Evolutionary conservation across 2,329 filamentous ascomycete genomes (phyloP), one percentile per base, ranked within the genome.

Genomic region (Colletotrichum sojae): DNA sequence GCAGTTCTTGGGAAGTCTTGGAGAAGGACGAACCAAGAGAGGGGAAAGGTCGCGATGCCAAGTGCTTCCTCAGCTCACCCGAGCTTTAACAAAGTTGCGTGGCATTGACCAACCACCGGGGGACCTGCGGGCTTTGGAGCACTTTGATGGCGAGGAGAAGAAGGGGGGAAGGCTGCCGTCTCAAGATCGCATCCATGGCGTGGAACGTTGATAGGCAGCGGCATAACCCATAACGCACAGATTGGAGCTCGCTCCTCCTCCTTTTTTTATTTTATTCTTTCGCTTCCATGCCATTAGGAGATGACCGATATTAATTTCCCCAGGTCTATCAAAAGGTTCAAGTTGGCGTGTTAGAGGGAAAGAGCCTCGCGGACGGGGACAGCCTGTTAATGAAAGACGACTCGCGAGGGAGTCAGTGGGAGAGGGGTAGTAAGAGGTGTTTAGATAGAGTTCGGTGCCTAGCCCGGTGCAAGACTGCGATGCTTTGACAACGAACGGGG

Each of bases 71-170:
- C 31, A 36, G 31, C 22, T 25, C 22, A 25, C 22, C 22, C 22
- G 22, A 25, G 22, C 5, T 36, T 36, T 36, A 36, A 36, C 31
- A 36, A 36, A 36, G 6, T 36, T 10, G 31, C 8, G 31, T 6
- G 18, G 58, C 60, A 68, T 69, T 69, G 66, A 52, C 66, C 66
- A 69, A 68, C 55, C 60, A 59, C 31, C 55, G 5, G 18, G 9
- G 45, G 46, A n/a, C 12, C 6, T 55, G 22, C 60, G 55, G 55
- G 61, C 43, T 65, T 48, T 10, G 8, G 31, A 36, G 31, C 31
- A 36, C 6, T 2, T 31, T 36, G 8, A 25, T 25, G 22, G 22
- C 10, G 31, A 36, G 31, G 31, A 10, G 3, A 27, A 53, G 39
- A 51, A 48, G 56, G 25, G 36, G 27, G 56, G 25, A 43, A n/a